Evolutionary conservation across 148 eudicot genomes (phyloP).

Genomic region (Arctostaphylos glauca): DNA sequence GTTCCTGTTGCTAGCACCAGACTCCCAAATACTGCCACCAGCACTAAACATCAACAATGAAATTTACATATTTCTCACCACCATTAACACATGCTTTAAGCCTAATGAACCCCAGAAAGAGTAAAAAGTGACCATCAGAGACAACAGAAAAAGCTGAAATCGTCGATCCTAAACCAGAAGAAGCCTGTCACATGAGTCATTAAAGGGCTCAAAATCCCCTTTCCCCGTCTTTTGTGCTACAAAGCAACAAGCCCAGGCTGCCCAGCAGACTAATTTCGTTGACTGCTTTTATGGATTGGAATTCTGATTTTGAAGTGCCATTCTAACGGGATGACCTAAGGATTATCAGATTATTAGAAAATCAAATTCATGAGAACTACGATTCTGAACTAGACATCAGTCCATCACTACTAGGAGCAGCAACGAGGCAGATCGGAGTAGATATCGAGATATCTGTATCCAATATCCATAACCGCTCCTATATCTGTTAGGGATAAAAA

Average conservation of each 20-base stretch:
- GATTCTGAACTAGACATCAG: background rate
- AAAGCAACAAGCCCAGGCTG: too few species aligned
- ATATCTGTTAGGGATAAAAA: too few species aligned
- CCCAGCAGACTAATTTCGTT: background rate
- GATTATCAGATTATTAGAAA: background rate
- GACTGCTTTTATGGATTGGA: background rate
- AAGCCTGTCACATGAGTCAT: background rate
- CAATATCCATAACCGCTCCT: too few species aligned
- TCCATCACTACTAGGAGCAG: background rate
- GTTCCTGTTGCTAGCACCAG: background rate
- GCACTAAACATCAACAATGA: background rate
- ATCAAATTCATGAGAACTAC: background rate
- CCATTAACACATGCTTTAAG: background rate
- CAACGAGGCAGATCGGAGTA: too few species aligned
- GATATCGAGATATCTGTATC: too few species aligned
- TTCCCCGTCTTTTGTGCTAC: background rate
- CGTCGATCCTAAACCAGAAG: background rate
- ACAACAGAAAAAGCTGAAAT: background rate
- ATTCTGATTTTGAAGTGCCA: background rate
- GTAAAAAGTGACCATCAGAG: background rate
- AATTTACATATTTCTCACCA: background rate
- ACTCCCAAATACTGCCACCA: background rate
- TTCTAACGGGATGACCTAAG: background rate
- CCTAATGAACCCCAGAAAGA: background rate
- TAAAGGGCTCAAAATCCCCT: background rate